phyloP scores from a whole-genome alignment of 2,329 filamentous ascomycete species.

The Xylaria sp. region DNA sequence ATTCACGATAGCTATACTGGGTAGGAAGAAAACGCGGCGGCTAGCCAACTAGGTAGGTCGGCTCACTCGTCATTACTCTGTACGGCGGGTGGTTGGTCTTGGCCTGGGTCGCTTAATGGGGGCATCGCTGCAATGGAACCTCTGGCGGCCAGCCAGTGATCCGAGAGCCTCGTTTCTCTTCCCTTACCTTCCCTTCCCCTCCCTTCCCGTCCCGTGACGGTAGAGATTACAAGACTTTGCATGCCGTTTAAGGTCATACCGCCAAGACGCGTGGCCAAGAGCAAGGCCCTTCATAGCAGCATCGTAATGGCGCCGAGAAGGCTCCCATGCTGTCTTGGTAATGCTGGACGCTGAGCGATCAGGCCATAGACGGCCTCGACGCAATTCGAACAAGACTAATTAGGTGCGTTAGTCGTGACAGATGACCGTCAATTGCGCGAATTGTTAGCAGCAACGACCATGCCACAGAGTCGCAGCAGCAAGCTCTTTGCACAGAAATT shows the following conservation, averaged over 20 bases:
- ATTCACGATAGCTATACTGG: conserved; percentile 16
- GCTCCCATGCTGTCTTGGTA: not conserved
- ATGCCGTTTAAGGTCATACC: conserved; percentile 15
- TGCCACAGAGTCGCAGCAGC: too few species aligned
- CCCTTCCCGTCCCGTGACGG: conserved; percentile 10
- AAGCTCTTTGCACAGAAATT: not conserved
- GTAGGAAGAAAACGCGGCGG: conserved; percentile 8
- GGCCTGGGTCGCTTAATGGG: conserved; percentile 15
- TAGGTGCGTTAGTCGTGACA: not conserved
- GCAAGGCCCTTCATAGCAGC: conserved; percentile 1
- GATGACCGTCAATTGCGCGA: conserved; percentile 11
- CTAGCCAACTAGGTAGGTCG: conserved; percentile 22
- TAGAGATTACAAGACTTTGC: not conserved
- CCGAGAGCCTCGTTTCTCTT: conserved; percentile 29
- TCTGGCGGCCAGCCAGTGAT: conserved; percentile 17
- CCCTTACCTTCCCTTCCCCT: too few species aligned
- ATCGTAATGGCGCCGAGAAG: conserved; percentile 15
- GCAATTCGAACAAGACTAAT: conserved; percentile 3
- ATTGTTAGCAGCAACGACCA: conserved; percentile 17
- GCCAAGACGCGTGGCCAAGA: conserved; percentile 4
- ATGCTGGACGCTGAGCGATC: conserved; percentile 16
- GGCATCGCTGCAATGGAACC: conserved; percentile 27
- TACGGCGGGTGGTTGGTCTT: conserved; percentile 10
- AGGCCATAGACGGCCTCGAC: conserved; percentile 18
- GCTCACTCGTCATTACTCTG: conserved; percentile 1